phyloP scores from a whole-genome alignment of 768 basidiomycete species.

The Leucosporidium scottii region DNA sequence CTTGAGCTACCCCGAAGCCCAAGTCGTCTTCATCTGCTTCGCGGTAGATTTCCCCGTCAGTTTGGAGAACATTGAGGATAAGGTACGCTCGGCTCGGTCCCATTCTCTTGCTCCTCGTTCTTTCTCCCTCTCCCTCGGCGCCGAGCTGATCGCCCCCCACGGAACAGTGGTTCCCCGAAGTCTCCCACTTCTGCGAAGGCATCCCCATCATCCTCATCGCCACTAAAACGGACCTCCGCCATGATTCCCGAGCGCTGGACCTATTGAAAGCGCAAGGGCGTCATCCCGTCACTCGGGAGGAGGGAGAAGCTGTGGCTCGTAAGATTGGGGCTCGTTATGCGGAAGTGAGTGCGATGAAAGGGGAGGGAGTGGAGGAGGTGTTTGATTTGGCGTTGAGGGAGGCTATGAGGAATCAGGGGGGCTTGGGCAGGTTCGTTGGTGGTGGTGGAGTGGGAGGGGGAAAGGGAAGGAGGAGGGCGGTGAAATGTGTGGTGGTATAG shows the following conservation, averaged over 20 bases:
- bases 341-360: constrained; percentile 92
- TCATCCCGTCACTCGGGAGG: constrained; percentile 66
- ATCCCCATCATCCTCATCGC: constrained; percentile 86
- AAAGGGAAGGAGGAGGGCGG: background rate
- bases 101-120: no score
- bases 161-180: constrained; percentile 81
- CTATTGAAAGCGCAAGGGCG: constrained; percentile 79
- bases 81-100: no score
- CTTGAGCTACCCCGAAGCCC: constrained; percentile 92
- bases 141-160: no score
- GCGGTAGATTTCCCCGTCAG: constrained; percentile 96
- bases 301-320: constrained; percentile 75
- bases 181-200: constrained; percentile 82
- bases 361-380: constrained; percentile 80
- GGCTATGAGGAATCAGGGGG: constrained; percentile 63
- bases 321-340: constrained; percentile 82
- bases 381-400: constrained; percentile 77
- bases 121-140: no score
- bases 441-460: background rate
- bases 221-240: constrained; percentile 85
- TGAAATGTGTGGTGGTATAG: constrained; percentile 23
- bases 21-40: constrained; percentile 98
- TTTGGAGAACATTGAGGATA: constrained; percentile 98
- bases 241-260: constrained; percentile 73
- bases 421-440: constrained; percentile 47